Evolutionary conservation across 225 moss, liverwort and hornwort species (phyloP).

Genomic region (Climacium dendroides): DNA sequence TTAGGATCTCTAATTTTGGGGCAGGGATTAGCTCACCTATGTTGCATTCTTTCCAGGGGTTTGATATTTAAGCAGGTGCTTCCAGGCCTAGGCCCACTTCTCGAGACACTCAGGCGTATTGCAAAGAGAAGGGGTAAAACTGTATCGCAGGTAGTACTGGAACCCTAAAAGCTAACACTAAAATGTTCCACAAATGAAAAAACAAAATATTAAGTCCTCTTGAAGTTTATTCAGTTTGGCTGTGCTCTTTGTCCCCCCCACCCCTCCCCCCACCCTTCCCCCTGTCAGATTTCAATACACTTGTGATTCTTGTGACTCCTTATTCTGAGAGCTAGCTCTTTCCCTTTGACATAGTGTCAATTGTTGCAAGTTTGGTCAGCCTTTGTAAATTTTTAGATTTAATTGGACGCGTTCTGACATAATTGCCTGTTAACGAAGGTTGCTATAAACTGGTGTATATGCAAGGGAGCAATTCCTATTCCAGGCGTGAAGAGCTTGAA

Average conservation of each 20-base stretch:
- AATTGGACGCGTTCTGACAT: neutral
- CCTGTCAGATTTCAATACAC: neutral
- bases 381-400: neutral
- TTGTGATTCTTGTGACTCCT: neutral
- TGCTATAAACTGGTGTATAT: conserved; percentile 94
- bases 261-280: neutral
- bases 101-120: conserved; percentile 49
- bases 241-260: neutral
- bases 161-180: neutral
- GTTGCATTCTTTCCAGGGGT: conserved; percentile 5
- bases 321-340: neutral
- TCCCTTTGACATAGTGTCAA: neutral
- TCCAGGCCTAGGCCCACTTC: conserved; percentile 65
- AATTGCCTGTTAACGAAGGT: conserved; percentile 26
- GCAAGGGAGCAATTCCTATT: conserved; percentile 90
- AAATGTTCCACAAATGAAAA: neutral
- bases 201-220: neutral
- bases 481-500: conserved; percentile 76
- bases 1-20: neutral
- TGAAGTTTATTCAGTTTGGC: neutral
- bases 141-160: conserved; percentile 51
- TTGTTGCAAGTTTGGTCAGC: neutral
- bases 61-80: conserved; percentile 72
- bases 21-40: neutral
- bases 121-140: conserved; percentile 62